Base-by-base conservation (phyloP, 1,139 yeast species). In the Taiozyma sp. region DNA sequence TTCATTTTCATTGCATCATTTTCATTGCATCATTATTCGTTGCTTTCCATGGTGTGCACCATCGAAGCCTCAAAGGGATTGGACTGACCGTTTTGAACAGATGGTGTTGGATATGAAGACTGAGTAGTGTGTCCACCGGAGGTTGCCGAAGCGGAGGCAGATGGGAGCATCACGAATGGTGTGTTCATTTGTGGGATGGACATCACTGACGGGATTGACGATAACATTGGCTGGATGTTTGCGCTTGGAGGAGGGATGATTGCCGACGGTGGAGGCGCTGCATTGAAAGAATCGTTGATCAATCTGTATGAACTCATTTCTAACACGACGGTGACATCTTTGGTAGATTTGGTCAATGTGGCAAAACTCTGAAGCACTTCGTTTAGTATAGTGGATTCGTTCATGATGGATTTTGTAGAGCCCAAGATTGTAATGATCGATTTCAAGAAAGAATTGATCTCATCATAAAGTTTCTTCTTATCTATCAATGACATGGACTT, bases 351-450 rank as follows among this genome's bases (percentile, higher is more conserved):
- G 0, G 97, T 91, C 52, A 92, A 72, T 36, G 83, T 80, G 0
- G 96, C 89, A 71, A 92, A 78, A 8, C 88, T 84, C 7, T 89
- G 82, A 54, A 97, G 74, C 4, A 88, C 87, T 52, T 88, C 96
- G 59, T 87, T 85, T 48, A 92, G 73, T 14, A 84, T 78, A 0
- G 96, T 93, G 53, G 90, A 73, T 60, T 89, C 96, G 51, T 79
- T 77, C 79, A 89, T 86, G n/a, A 93, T 82, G 1, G 82, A 80
- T 64, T 90, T 91, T 0, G 95, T 91, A 1, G 90, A 81, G 1
- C 93, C 93, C 57, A 92, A 74, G 41, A 93, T 87, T 46, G 84
- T 87, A 55, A 91, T 86, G 52, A 90, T 86, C 0, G 96, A 85
- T 63, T 90, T 91, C 59, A 92, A 73, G 61, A 92, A 90, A 50